A percentile compares a stretch with the other conserved stretches of the same genome.
These are phyloP conservation scores for Tylopilus sp. DNA, from an alignment of 768 basidiomycete species.

Conservation along the genomic window DNA sequence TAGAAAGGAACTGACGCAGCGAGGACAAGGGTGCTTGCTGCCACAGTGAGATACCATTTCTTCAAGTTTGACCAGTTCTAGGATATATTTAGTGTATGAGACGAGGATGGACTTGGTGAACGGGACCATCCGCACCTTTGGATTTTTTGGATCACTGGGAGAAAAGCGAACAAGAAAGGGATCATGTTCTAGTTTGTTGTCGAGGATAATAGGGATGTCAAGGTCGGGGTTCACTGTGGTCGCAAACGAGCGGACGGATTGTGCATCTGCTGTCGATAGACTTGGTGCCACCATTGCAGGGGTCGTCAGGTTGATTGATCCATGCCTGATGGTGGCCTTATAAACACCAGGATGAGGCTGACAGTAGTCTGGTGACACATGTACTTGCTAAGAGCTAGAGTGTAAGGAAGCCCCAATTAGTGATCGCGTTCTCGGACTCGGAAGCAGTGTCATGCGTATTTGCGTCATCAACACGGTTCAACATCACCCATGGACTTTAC, in stretches of 20 bases:
- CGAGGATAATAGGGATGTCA: conserved; percentile 3
- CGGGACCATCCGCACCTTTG: conserved; percentile 36
- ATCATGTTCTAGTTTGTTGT: conserved; percentile 18
- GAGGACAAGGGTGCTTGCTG: conserved; percentile 48
- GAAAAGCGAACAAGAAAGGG: conserved; percentile 32
- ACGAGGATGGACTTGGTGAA: background rate
- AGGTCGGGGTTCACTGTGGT: conserved; percentile 16
- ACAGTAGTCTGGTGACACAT: conserved; percentile 12
- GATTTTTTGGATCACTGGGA: conserved; percentile 42
- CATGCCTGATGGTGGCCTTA: conserved; percentile 3
- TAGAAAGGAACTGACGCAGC: conserved; percentile 42
- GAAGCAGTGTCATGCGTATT: background rate
- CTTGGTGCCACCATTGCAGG: conserved; percentile 10
- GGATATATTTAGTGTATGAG: conserved; percentile 3
- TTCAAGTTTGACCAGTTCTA: conserved; percentile 48
- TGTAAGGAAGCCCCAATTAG: background rate
- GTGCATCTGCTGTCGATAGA: conserved; percentile 17
- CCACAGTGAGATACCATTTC: conserved; percentile 52
- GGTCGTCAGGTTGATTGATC: too few relatives aligned
- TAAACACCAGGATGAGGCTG: conserved; percentile 8
- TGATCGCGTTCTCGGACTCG: background rate
- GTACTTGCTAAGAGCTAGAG: background rate
- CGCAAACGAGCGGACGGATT: conserved; percentile 9
- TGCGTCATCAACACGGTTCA: conserved; percentile 3
- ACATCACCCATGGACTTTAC: conserved; percentile 70